phyloP scores from a whole-genome alignment of 495 filamentous ascomycete genomes.

The Aspergillus funiculosus region DNA sequence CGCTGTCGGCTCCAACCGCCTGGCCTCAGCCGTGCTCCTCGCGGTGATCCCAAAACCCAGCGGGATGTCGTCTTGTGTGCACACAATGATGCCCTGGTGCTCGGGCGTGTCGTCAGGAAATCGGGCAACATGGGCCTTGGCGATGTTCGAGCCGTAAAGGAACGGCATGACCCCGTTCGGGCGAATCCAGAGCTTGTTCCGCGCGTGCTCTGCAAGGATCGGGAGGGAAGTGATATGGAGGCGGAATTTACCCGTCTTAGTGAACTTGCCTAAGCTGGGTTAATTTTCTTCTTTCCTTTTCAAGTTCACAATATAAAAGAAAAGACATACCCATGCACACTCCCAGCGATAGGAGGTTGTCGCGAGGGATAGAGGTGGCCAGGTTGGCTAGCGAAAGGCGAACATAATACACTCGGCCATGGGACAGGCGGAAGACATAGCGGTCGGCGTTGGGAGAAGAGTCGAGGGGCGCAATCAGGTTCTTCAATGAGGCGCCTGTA shows the following conservation, averaged over 20 bases:
- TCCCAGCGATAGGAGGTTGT: conserved; percentile 75
- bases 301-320: background rate
- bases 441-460: conserved; percentile 51
- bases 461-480: conserved; percentile 69
- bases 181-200: conserved; percentile 94
- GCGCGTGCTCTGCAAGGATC: conserved; percentile 78
- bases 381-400: conserved; percentile 81
- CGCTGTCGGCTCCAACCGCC: conserved; percentile 80
- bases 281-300: background rate
- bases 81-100: conserved; percentile 38
- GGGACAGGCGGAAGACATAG: conserved; percentile 80
- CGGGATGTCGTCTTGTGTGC: conserved; percentile 41
- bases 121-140: conserved; percentile 87
- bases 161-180: conserved; percentile 90
- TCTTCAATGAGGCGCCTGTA: conserved; percentile 69
- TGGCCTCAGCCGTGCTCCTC: conserved; percentile 71
- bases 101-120: conserved; percentile 75
- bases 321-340: conserved; percentile 52
- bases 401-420: conserved; percentile 80
- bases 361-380: conserved; percentile 74
- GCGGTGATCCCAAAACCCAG: conserved; percentile 74
- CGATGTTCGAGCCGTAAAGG: conserved; percentile 81
- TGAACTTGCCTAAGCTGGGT: conserved; percentile 63
- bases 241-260: conserved; percentile 78
- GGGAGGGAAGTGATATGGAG: conserved; percentile 52